Conservation (phyloP, 148 eudicot genomes). For the Arctostaphylos glauca region DNA sequence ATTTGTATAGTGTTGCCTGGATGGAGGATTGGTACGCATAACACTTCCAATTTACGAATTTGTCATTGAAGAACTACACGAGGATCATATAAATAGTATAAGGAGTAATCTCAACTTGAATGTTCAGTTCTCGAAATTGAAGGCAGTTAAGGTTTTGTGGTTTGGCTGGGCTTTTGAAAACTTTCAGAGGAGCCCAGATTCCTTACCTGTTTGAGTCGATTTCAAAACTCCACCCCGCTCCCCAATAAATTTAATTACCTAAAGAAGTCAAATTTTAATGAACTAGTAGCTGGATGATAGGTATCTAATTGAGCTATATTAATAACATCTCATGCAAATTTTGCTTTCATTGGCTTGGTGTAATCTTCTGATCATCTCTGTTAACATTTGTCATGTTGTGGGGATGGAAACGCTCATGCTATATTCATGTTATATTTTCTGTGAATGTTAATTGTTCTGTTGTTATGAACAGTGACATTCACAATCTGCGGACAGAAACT, state of each 20-base stretch:
- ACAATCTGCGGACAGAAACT: slow-evolving; percentile 83
- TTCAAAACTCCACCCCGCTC: not conserved
- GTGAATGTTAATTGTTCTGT: slow-evolving; percentile 9
- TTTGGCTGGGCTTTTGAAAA: not conserved
- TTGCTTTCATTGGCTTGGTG: slow-evolving; percentile 8
- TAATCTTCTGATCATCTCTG: not conserved
- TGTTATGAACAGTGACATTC: slow-evolving; percentile 58
- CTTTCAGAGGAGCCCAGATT: not conserved
- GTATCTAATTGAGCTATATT: slow-evolving; percentile 1
- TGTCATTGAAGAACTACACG: slow-evolving; percentile 7
- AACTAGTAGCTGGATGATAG: slow-evolving; percentile 2
- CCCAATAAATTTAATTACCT: not conserved
- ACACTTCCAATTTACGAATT: not conserved
- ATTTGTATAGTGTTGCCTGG: slow-evolving; percentile 92
- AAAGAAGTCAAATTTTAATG: not conserved
- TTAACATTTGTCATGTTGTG: not conserved
- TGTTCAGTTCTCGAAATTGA: not conserved
- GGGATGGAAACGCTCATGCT: not conserved
- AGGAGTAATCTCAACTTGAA: not conserved
- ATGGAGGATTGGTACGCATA: slow-evolving; percentile 84
- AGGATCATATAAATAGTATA: not conserved
- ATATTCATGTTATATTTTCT: not conserved
- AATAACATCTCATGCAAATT: not conserved
- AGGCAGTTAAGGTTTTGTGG: not conserved
- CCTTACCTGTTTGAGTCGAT: not conserved